phyloP scores from a whole-genome alignment of 768 basidiomycete genomes.

The Gautieria morchelliformis region DNA sequence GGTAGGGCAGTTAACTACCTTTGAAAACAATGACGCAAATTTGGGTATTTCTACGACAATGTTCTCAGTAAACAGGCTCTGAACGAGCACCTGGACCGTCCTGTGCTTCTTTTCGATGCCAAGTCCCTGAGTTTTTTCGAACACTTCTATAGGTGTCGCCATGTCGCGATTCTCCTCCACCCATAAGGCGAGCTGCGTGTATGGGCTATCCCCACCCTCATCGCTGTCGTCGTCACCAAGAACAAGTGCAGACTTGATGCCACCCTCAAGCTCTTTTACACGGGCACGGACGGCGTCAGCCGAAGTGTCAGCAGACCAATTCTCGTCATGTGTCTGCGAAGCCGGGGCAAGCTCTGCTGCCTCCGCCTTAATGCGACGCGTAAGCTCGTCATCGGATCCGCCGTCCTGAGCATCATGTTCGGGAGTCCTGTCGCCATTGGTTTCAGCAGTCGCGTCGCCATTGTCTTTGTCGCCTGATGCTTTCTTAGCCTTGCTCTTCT shows the following conservation, averaged over 20 bases:
- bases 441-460: slow-evolving; percentile 30
- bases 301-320: slow-evolving; percentile 87
- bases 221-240: slow-evolving; percentile 85
- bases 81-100: slow-evolving; percentile 71
- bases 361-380: slow-evolving; percentile 85
- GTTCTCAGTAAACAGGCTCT: slow-evolving; percentile 72
- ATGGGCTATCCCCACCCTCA: slow-evolving; percentile 68
- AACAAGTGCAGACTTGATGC: slow-evolving; percentile 34
- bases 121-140: slow-evolving; percentile 82
- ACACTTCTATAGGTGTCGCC: slow-evolving; percentile 56
- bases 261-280: slow-evolving; percentile 56
- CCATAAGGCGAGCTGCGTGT: slow-evolving; percentile 77
- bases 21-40: slow-evolving; percentile 63
- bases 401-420: slow-evolving; percentile 28
- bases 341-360: slow-evolving; percentile 67
- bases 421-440: slow-evolving; percentile 21
- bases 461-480: slow-evolving; percentile 33
- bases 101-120: slow-evolving; percentile 95
- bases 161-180: slow-evolving; percentile 58
- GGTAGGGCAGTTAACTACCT: slow-evolving; percentile 42
- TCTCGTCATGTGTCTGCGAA: slow-evolving; percentile 52
- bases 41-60: slow-evolving; percentile 53
- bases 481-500: slow-evolving; percentile 41
- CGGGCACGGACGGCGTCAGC: slow-evolving; percentile 82
- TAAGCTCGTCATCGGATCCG: slow-evolving; percentile 78